Evolutionary conservation across 805 yeast species (phyloP).

Genomic region (Metschnikowia cubensis): DNA sequence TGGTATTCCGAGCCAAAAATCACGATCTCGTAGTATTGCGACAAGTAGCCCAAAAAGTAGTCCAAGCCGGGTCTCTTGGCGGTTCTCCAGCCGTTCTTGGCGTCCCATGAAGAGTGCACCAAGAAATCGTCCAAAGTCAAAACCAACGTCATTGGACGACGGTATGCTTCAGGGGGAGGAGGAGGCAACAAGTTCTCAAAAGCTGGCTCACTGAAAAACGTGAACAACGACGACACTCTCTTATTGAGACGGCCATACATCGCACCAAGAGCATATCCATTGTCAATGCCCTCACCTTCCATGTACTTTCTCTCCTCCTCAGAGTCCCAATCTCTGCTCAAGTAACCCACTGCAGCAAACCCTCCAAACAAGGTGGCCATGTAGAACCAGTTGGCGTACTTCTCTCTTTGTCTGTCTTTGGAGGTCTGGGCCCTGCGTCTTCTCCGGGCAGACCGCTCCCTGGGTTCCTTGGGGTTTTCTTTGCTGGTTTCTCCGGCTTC

Average conservation of each 20-base stretch:
- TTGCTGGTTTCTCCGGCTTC: constrained; percentile 12
- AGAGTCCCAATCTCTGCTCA: constrained; percentile 83
- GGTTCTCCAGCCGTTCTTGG: constrained; percentile 94
- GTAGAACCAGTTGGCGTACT: constrained; percentile 71
- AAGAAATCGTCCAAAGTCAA: constrained; percentile 84
- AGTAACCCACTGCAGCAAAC: constrained; percentile 53
- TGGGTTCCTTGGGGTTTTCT: constrained; percentile 12
- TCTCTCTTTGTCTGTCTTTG: constrained; percentile 78
- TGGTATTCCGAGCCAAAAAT: constrained; percentile 80
- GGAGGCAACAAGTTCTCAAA: constrained; percentile 92
- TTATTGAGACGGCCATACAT: constrained; percentile 67
- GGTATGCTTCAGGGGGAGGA: constrained; percentile 84
- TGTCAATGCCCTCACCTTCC: constrained; percentile 50
- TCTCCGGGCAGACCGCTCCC: constrained; percentile 20
- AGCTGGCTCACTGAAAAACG: constrained; percentile 88
- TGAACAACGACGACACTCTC: constrained; percentile 71
- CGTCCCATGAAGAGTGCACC: constrained; percentile 89
- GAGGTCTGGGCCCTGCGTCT: constrained; percentile 52
- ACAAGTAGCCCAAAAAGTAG: constrained; percentile 89
- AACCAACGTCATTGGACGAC: constrained; percentile 88
- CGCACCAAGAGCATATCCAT: constrained; percentile 64
- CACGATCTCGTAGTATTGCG: constrained; percentile 95
- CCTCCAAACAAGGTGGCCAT: constrained; percentile 52
- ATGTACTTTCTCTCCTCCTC: constrained; percentile 56
- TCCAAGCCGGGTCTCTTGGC: constrained; percentile 99